Evolutionary conservation across 192 early-diverging fungal species (phyloP).

Genomic region (Podila clonocystis): DNA sequence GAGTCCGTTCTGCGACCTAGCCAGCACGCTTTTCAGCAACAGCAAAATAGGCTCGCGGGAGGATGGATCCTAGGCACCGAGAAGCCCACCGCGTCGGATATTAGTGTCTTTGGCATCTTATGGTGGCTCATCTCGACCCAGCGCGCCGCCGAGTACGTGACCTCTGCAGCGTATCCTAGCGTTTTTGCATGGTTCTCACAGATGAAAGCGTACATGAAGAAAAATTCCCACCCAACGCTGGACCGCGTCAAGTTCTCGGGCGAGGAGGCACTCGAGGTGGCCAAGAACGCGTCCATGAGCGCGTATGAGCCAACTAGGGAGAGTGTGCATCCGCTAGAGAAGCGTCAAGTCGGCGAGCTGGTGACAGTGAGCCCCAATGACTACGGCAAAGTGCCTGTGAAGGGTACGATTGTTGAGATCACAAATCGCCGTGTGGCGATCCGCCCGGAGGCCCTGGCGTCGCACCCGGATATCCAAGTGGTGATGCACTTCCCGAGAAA

Average conservation of each 20-base stretch:
- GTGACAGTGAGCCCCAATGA: slow-evolving; percentile 51
- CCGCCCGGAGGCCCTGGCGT: slow-evolving; percentile 10
- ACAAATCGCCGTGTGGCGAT: slow-evolving; percentile 7
- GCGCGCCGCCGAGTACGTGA: slow-evolving; percentile 22
- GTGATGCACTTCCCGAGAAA: slow-evolving; percentile 37
- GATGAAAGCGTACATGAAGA: slow-evolving; percentile 36
- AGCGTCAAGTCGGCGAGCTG: slow-evolving; percentile 19
- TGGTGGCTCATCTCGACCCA: slow-evolving; percentile 34
- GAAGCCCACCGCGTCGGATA: slow-evolving; percentile 27
- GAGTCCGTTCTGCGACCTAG: slow-evolving; percentile 13
- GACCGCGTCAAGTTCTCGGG: slow-evolving; percentile 32
- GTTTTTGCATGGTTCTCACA: slow-evolving; percentile 37
- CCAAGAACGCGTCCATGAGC: not conserved
- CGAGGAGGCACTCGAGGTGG: slow-evolving; percentile 43
- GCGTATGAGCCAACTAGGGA: slow-evolving; percentile 2
- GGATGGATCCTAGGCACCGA: slow-evolving; percentile 45
- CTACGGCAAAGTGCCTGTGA: slow-evolving; percentile 52
- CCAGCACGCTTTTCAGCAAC: slow-evolving; percentile 4
- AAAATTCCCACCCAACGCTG: slow-evolving; percentile 15
- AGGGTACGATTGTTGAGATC: slow-evolving; percentile 37
- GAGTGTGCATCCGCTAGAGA: not conserved
- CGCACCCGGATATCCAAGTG: slow-evolving; percentile 12
- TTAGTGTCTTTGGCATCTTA: slow-evolving; percentile 23
- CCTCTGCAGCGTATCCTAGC: slow-evolving; percentile 14
- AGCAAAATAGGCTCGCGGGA: slow-evolving; percentile 12